Evolutionary conservation across 2,329 filamentous ascomycete species (phyloP).

Genomic region (Plenodomus tracheiphilus): DNA sequence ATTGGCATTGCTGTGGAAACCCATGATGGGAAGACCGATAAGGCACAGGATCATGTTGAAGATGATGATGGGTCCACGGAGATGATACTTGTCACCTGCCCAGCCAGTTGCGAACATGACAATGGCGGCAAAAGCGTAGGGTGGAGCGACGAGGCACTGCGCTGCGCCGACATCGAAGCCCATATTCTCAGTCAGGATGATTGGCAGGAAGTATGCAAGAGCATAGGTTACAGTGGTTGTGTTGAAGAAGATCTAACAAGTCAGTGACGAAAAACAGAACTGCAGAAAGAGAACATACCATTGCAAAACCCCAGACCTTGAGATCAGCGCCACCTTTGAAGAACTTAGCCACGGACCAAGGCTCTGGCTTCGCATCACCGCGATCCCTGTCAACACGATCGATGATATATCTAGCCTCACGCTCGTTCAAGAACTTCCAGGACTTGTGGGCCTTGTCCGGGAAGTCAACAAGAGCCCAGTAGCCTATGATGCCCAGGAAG

Average conservation of each 20-base stretch:
- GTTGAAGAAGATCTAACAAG: constrained; percentile 55
- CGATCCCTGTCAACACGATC: constrained; percentile 57
- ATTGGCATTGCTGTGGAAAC: constrained; percentile 60
- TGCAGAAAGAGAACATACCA: constrained; percentile 26
- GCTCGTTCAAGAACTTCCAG: constrained; percentile 50
- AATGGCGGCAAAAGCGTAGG: constrained; percentile 42
- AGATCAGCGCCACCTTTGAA: constrained; percentile 52
- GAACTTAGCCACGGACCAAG: constrained; percentile 54
- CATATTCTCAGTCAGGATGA: constrained; percentile 68
- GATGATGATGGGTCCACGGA: constrained; percentile 68
- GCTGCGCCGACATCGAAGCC: constrained; percentile 65
- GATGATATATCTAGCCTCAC: constrained; percentile 55
- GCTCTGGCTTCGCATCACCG: constrained; percentile 53
- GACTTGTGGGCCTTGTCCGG: constrained; percentile 48
- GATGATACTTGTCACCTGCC: constrained; percentile 66
- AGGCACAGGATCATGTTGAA: constrained; percentile 68
- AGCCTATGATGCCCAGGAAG: constrained; percentile 45
- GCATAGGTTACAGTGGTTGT: constrained; percentile 75
- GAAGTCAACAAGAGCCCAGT: constrained; percentile 52
- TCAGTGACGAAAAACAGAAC: constrained; percentile 12
- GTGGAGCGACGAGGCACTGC: constrained; percentile 68
- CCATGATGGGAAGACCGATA: constrained; percentile 73
- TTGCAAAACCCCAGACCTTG: constrained; percentile 60
- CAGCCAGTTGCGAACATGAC: constrained; percentile 59
- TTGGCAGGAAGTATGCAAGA: constrained; percentile 76